phyloP scores from a whole-genome alignment of 345 rosid species.

The Murraya paniculata region DNA sequence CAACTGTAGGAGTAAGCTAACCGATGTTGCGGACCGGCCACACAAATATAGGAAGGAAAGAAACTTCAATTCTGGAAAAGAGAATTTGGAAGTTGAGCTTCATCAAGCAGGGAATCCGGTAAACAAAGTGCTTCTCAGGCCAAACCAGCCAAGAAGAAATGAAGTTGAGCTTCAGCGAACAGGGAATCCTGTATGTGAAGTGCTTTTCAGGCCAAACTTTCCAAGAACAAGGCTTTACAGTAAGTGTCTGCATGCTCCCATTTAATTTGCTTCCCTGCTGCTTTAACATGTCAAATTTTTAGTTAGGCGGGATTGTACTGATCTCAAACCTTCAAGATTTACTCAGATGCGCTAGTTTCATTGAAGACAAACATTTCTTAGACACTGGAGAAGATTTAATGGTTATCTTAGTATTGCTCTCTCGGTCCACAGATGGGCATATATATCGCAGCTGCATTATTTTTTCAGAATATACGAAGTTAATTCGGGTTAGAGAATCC shows the following conservation, averaged over 20 bases:
- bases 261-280: not conserved
- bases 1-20: conserved; percentile 26
- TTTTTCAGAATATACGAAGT: not conserved
- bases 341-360: not conserved
- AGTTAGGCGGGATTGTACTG: not conserved
- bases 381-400: not conserved
- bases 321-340: not conserved
- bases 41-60: conserved; percentile 9
- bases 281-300: not conserved
- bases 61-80: not conserved
- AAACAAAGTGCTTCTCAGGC: conserved; percentile 24
- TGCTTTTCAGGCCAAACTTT: conserved; percentile 22
- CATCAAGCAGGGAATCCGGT: conserved; percentile 21
- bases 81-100: conserved; percentile 11
- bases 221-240: conserved; percentile 27
- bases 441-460: not conserved
- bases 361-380: not conserved
- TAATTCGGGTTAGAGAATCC: not conserved
- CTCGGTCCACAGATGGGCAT: not conserved
- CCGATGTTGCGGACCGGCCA: conserved; percentile 9
- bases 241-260: conserved; percentile 6
- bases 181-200: conserved; percentile 26
- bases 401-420: not conserved
- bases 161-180: conserved; percentile 13
- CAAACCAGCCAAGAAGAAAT: conserved; percentile 14